Evolutionary conservation across 2,329 filamentous ascomycete species (phyloP).

Genomic region (Hypoxylon sp.): DNA sequence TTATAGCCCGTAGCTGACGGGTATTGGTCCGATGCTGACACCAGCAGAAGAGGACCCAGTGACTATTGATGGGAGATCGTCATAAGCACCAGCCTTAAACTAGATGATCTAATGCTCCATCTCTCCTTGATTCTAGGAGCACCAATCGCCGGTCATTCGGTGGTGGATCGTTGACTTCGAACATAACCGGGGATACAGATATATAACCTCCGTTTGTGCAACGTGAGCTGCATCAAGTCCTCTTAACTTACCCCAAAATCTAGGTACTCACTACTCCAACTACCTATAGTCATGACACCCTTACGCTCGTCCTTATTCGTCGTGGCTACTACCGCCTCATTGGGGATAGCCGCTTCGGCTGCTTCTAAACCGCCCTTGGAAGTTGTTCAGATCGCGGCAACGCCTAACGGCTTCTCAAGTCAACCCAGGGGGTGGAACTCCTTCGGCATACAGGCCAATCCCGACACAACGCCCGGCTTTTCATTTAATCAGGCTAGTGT

Average conservation of each 20-base stretch:
- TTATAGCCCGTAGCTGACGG: background rate
- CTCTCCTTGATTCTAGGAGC: background rate
- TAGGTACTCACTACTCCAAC: background rate
- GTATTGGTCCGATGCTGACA: background rate
- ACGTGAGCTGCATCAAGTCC: background rate
- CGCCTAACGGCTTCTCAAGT: conserved; percentile 45
- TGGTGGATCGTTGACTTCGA: background rate
- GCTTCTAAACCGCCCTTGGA: conserved; percentile 12
- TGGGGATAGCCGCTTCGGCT: background rate
- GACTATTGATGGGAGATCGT: background rate
- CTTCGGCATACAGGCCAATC: conserved; percentile 47
- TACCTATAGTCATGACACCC: background rate
- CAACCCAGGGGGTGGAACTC: conserved; percentile 49
- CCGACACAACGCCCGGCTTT: conserved; percentile 35
- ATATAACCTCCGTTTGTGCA: background rate
- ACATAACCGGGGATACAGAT: background rate
- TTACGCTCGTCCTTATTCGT: background rate
- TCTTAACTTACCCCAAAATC: background rate
- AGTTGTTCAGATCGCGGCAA: conserved; percentile 35
- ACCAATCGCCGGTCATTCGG: background rate
- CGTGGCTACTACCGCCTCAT: background rate
- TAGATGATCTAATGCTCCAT: background rate
- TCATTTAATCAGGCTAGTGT: conserved; percentile 42
- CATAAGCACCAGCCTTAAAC: background rate
- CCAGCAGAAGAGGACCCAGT: background rate